Evolutionary conservation across 345 rosid genomes (phyloP), one percentile per base, ranked within the genome.

Genomic region (Clarkia xantiana): DNA sequence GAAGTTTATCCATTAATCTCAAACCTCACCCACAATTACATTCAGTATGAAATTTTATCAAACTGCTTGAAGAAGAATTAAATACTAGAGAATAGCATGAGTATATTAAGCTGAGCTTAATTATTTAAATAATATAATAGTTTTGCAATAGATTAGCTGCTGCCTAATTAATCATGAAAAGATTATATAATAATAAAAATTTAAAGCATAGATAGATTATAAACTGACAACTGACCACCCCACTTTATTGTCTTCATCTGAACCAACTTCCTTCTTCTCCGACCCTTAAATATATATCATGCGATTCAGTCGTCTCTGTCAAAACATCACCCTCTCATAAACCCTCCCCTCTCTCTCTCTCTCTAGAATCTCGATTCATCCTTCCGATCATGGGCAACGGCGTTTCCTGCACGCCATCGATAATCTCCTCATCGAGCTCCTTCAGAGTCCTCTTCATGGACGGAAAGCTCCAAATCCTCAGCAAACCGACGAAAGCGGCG

Each of bases 351-450:
- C 15, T 11, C 3, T 22, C 10, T 40, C 18, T 45, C 40, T 16
- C 12, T 12, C 14, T 0, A 25, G 17, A 41, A n/a, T n/a, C n/a
- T n/a, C n/a, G n/a, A n/a, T n/a, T n/a, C n/a, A n/a, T n/a, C n/a
- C n/a, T n/a, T n/a, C n/a, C n/a, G n/a, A n/a, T n/a, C n/a, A 76
- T 79, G 86, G 82, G 86, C n/a, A 79, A 76, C 14, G 63, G 67
- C 45, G 5, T 72, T 44, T 76, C 77, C 29, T 79, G 82, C 53
- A 62, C 76, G 39, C 79, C 82, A 10, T 62, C 60, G 10, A 67
- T 73, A 16, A 56, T 61, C 52, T 57, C 64, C 9, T 47, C 18
- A 8, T 57, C 54, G 16, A 49, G 56, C 36, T 56, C 40, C 0
- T 51, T 57, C 6, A 73, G 62, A 51, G 77, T 79, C 41, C 23